Percentiles rank a stretch among this genome's conserved stretches.
Evolutionary conservation across 2,329 filamentous ascomycete genomes (phyloP).

Genomic region (Mycocentrospora acerina): DNA sequence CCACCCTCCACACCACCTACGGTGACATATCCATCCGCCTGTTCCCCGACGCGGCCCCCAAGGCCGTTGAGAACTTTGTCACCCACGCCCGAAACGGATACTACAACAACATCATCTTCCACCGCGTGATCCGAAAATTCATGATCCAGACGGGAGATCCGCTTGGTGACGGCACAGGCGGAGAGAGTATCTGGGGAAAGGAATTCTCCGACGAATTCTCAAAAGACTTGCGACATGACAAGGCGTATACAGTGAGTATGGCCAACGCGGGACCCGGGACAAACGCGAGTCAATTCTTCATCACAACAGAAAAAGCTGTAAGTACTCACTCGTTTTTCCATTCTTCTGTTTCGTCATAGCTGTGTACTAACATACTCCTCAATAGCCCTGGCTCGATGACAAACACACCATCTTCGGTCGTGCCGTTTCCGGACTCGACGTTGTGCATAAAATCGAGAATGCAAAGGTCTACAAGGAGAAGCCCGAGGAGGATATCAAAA

Average conservation of each 20-base stretch:
- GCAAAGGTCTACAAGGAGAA: constrained; percentile 84
- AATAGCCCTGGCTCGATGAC: constrained; percentile 82
- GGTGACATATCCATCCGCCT: constrained; percentile 93
- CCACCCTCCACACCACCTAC: constrained; percentile 86
- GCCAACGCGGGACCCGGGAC: constrained; percentile 95
- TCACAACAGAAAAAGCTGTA: constrained; percentile 93
- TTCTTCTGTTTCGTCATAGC: no score
- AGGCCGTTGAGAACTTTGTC: constrained; percentile 95
- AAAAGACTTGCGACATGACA: constrained; percentile 85
- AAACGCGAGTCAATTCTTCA: constrained; percentile 97
- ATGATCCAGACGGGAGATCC: constrained; percentile 95
- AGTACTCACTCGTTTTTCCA: constrained; percentile 38
- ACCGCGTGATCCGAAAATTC: constrained; percentile 95
- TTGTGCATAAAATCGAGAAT: constrained; percentile 95
- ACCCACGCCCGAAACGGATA: constrained; percentile 87
- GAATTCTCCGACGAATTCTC: constrained; percentile 89
- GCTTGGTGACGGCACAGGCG: constrained; percentile 83
- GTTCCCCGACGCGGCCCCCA: constrained; percentile 90
- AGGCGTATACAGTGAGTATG: constrained; percentile 96
- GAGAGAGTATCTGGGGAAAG: constrained; percentile 88
- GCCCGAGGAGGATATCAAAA: constrained; percentile 96
- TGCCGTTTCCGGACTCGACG: constrained; percentile 85
- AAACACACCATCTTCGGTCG: constrained; percentile 97
- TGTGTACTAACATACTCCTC: constrained; percentile 28
- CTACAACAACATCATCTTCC: constrained; percentile 97